Evolutionary conservation across 257 asterid genomes (phyloP).

Genomic region (Solanum ahanhuiri): DNA sequence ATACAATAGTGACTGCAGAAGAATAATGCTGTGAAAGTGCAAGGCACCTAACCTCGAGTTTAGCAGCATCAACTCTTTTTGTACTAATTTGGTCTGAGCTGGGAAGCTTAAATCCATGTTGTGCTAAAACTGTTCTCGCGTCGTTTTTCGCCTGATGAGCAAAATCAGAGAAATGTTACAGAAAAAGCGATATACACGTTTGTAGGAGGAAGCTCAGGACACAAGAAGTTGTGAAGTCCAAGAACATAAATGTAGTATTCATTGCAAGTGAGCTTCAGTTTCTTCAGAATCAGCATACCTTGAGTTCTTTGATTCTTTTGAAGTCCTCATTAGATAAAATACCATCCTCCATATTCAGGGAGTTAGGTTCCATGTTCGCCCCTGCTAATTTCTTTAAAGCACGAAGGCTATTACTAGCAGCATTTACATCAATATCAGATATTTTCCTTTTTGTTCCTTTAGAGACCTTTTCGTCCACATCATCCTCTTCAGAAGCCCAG

Average conservation of each 20-base stretch:
- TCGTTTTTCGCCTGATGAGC: slow-evolving; percentile 62
- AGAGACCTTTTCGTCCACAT: slow-evolving; percentile 13
- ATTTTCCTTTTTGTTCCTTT: slow-evolving; percentile 54
- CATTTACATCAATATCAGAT: slow-evolving; percentile 55
- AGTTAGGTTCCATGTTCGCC: slow-evolving; percentile 11
- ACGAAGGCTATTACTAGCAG: slow-evolving; percentile 60
- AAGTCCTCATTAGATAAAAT: slow-evolving; percentile 91
- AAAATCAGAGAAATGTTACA: slow-evolving; percentile 7
- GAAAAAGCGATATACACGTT: not conserved
- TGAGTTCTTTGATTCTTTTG: slow-evolving; percentile 71
- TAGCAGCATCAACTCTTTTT: slow-evolving; percentile 71
- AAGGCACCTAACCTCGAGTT: slow-evolving; percentile 55
- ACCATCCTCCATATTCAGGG: slow-evolving; percentile 45
- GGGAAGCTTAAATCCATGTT: slow-evolving; percentile 79
- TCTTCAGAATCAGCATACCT: slow-evolving; percentile 32
- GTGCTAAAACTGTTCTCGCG: slow-evolving; percentile 41
- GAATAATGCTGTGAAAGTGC: not conserved
- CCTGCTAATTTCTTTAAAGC: slow-evolving; percentile 77
- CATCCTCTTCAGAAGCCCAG: slow-evolving; percentile 5
- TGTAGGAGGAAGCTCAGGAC: not conserved
- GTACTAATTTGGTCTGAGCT: slow-evolving; percentile 55
- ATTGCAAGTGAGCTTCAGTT: not conserved
- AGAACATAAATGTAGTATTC: not conserved
- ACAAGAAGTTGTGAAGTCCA: not conserved
- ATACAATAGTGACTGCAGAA: not conserved